Evolutionary conservation across 495 filamentous ascomycete genomes (phyloP).

Genomic region (Aspergillus homomorphus): DNA sequence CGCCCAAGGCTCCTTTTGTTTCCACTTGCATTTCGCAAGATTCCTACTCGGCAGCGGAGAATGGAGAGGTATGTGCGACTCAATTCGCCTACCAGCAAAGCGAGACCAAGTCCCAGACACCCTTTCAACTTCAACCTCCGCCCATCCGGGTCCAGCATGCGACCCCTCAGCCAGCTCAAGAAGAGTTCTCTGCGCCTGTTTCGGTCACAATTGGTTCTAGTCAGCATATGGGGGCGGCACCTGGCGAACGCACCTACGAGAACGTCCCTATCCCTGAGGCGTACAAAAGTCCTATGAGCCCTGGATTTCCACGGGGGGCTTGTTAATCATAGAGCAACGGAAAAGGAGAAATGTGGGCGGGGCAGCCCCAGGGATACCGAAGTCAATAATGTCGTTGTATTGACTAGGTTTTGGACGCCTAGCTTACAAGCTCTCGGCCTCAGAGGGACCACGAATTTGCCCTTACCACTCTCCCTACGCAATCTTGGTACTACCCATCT

Average conservation of each 20-base stretch:
- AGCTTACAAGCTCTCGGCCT: too few species aligned
- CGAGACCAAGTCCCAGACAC: conserved; percentile 47
- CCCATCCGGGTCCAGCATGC: conserved; percentile 73
- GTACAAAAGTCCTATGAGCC: conserved; percentile 45
- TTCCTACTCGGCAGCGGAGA: conserved; percentile 52
- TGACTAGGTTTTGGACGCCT: too few species aligned
- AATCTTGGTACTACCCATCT: too few species aligned
- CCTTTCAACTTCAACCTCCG: conserved; percentile 82
- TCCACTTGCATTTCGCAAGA: conserved; percentile 38
- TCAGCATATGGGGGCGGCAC: conserved; percentile 44
- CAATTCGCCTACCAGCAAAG: conserved; percentile 49
- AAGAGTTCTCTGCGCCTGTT: conserved; percentile 49
- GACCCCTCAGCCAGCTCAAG: conserved; percentile 63
- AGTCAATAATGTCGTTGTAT: too few species aligned
- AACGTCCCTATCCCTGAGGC: conserved; percentile 52
- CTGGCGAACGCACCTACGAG: conserved; percentile 50
- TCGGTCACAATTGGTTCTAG: conserved; percentile 24
- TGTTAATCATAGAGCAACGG: not conserved
- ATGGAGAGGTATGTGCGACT: conserved; percentile 45
- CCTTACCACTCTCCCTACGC: too few species aligned
- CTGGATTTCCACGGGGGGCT: conserved; percentile 27
- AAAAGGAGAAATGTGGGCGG: not conserved
- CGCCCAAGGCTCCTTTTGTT: conserved; percentile 49
- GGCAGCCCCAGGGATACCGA: too few species aligned
- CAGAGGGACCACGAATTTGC: too few species aligned